Percentiles rank a stretch among this genome's conserved stretches.
phyloP scores from a whole-genome alignment of 345 rosid species.

The Arabidopsis thaliana region DNA sequence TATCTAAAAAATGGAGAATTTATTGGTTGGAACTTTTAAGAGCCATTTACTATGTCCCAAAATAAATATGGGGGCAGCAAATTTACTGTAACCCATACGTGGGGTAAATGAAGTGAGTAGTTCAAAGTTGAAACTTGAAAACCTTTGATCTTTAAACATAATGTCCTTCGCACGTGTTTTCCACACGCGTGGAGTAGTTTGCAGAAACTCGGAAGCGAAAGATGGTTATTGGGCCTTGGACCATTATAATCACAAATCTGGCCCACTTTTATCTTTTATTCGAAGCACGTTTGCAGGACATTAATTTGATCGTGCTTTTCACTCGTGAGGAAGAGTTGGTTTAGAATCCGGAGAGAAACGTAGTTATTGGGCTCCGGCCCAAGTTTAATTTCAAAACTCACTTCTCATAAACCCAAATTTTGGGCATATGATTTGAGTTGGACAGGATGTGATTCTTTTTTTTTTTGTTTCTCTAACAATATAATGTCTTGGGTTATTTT shows the following conservation, averaged over 20 bases:
- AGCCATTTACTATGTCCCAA: constrained; percentile 33
- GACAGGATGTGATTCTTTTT: too few relatives aligned
- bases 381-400: neutral
- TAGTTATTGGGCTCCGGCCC: neutral
- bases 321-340: neutral
- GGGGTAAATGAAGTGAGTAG: constrained; percentile 29
- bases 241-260: neutral
- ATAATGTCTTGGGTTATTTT: too few relatives aligned
- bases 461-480: too few relatives aligned
- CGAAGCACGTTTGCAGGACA: neutral
- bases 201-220: neutral
- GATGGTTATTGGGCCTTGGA: constrained; percentile 16
- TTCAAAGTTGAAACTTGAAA: constrained; percentile 31
- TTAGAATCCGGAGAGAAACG: neutral
- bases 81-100: constrained; percentile 38
- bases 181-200: constrained; percentile 22
- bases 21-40: constrained; percentile 32
- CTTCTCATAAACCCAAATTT: neutral
- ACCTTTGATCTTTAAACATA: constrained; percentile 15
- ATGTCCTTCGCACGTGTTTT: constrained; percentile 23
- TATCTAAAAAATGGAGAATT: neutral
- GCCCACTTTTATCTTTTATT: constrained; percentile 8
- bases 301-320: neutral
- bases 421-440: too few relatives aligned
- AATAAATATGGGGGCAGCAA: constrained; percentile 28